A percentile compares a stretch with the other conserved stretches of the same genome.
Evolutionary conservation across 371 early-diverging fungal genomes (phyloP).

Genomic region (Mortierella sp.): DNA sequence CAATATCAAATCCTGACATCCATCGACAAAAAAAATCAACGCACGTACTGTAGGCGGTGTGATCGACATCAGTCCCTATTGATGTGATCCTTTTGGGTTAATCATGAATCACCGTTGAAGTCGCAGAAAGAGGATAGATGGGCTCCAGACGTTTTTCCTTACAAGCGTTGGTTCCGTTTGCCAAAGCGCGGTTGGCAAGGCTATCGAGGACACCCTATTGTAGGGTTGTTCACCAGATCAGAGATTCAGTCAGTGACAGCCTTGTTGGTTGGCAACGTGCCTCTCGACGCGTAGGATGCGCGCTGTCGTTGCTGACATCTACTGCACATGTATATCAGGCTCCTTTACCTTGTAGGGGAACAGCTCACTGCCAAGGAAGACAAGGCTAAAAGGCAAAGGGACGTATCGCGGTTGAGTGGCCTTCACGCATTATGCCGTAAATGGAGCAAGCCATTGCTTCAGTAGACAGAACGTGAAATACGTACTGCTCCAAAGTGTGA

Average conservation of each 20-base stretch:
- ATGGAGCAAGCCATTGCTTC: not conserved
- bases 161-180: constrained; percentile 80
- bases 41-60: constrained; percentile 68
- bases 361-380: constrained; percentile 74
- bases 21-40: no score
- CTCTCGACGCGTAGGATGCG: no score
- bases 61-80: constrained; percentile 56
- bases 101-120: not conserved
- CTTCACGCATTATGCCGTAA: not conserved
- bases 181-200: constrained; percentile 74
- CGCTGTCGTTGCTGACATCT: no score
- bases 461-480: not conserved
- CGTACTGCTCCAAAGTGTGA: constrained; percentile 78
- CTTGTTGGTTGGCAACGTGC: no score
- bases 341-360: constrained; percentile 70
- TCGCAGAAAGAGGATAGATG: not conserved
- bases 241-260: no score
- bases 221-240: not conserved
- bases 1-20: no score
- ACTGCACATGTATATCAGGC: not conserved
- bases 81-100: not conserved
- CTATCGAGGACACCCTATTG: constrained; percentile 70
- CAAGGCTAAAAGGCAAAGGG: constrained; percentile 55
- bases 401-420: not conserved
- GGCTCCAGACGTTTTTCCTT: no score